These are phyloP conservation scores for Globisporangium sylvaticum DNA, from an alignment of 352 stramenopile genomes.

Conservation along the genomic window DNA sequence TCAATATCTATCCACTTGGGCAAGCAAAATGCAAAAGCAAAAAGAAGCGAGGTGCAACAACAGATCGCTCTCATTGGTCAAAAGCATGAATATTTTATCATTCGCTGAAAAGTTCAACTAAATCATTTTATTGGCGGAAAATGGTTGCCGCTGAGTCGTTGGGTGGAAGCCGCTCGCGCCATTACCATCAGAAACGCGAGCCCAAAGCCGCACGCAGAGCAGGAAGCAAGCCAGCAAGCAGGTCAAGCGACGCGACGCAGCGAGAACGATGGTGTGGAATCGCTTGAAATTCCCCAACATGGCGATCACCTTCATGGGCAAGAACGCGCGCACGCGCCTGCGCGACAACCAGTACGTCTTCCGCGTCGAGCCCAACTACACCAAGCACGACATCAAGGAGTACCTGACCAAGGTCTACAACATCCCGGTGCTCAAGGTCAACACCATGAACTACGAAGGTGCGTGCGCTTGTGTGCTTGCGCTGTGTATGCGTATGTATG, in stretches of 20 bases:
- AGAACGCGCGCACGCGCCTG: constrained; percentile 72
- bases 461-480: constrained; percentile 36
- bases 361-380: constrained; percentile 93
- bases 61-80: constrained; percentile 19
- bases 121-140: constrained; percentile 19
- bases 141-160: constrained; percentile 1
- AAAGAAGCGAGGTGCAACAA: neutral
- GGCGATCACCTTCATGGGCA: constrained; percentile 83
- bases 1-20: neutral
- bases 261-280: constrained; percentile 76
- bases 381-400: constrained; percentile 97
- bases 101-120: constrained; percentile 17
- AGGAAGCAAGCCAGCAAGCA: neutral
- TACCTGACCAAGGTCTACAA: constrained; percentile 97
- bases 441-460: constrained; percentile 95
- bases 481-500: neutral
- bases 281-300: constrained; percentile 86
- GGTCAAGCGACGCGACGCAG: constrained; percentile 3
- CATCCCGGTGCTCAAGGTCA: constrained; percentile 92
- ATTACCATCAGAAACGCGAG: neutral
- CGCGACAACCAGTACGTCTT: constrained; percentile 89
- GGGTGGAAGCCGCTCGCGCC: neutral
- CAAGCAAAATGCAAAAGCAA: neutral
- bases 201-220: neutral
- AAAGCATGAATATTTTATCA: constrained; percentile 19